These are phyloP conservation scores for Cyclostephanos tholiformis DNA, from an alignment of 108 stramenopile species.

Conservation along the genomic window DNA sequence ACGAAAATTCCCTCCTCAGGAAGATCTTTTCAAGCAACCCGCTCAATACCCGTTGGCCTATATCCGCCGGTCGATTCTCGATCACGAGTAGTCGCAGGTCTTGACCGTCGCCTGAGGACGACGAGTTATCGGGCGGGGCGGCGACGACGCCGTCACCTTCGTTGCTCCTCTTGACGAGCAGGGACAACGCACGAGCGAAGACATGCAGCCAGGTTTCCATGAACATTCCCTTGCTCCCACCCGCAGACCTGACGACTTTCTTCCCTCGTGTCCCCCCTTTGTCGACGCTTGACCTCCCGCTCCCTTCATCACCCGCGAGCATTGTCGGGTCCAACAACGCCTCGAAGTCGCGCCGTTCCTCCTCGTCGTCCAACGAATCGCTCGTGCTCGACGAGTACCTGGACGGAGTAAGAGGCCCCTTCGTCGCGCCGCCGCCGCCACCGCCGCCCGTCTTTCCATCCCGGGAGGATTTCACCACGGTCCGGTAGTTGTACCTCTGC, in stretches of 20 bases:
- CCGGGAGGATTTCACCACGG: conserved; percentile 39
- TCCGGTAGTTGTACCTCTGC: conserved; percentile 49
- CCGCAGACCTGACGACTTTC: neutral
- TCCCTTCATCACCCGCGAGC: neutral
- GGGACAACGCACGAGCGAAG: conserved; percentile 43
- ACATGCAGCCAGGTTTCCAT: conserved; percentile 49
- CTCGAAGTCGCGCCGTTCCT: conserved; percentile 46
- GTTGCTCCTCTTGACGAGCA: conserved; percentile 18
- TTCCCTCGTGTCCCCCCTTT: neutral
- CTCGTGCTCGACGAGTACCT: neutral
- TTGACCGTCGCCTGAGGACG: neutral
- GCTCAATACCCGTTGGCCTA: conserved; percentile 12
- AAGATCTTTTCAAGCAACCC: conserved; percentile 20
- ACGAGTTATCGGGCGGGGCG: neutral
- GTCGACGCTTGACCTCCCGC: neutral
- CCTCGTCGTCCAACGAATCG: conserved; percentile 30
- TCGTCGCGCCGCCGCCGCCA: neutral
- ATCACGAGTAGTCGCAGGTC: neutral
- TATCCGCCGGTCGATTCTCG: conserved; percentile 6
- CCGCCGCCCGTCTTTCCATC: neutral
- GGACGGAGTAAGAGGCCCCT: neutral
- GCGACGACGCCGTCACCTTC: neutral
- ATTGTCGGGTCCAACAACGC: conserved; percentile 21
- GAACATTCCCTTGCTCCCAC: conserved; percentile 46
- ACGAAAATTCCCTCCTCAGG: conserved; percentile 11